A percentile compares a stretch with the other conserved stretches of the same genome.
phyloP scores from a whole-genome alignment of 2,329 filamentous ascomycete species.

The Fusarium sacchari region DNA sequence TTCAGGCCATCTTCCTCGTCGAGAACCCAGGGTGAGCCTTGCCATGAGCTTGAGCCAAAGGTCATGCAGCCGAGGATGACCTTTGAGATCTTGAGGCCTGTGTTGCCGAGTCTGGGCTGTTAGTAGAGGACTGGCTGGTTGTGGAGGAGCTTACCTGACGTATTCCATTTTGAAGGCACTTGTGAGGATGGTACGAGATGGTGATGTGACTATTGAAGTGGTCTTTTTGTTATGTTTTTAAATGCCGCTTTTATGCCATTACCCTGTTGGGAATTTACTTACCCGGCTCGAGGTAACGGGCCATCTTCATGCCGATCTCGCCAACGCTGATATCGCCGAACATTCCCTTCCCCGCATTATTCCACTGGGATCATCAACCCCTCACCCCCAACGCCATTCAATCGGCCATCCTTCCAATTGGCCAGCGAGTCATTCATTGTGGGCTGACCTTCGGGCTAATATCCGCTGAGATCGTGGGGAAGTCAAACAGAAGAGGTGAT shows the following conservation, averaged over 20 bases:
- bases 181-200: not conserved
- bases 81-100: constrained; percentile 56
- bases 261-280: too few relatives aligned
- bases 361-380: not conserved
- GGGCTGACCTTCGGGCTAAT: not conserved
- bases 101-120: constrained; percentile 49
- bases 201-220: too few relatives aligned
- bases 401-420: constrained; percentile 30
- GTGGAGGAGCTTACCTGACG: constrained; percentile 12
- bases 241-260: not conserved
- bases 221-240: not conserved
- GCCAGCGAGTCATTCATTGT: rapidly evolving
- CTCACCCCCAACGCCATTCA: not conserved
- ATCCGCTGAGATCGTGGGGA: constrained; percentile 9
- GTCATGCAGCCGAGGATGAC: constrained; percentile 53
- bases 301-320: not conserved
- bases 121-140: rapidly evolving
- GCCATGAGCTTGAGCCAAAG: constrained; percentile 49
- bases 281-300: too few relatives aligned
- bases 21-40: constrained; percentile 43
- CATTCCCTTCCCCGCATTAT: constrained; percentile 17
- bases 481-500: not conserved
- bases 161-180: constrained; percentile 26
- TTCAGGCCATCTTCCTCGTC: constrained; percentile 59
- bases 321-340: constrained; percentile 20